A percentile compares a stretch with the other conserved stretches of the same genome.
Conservation (phyloP, 495 filamentous ascomycete genomes). For the Aspergillus steynii region DNA sequence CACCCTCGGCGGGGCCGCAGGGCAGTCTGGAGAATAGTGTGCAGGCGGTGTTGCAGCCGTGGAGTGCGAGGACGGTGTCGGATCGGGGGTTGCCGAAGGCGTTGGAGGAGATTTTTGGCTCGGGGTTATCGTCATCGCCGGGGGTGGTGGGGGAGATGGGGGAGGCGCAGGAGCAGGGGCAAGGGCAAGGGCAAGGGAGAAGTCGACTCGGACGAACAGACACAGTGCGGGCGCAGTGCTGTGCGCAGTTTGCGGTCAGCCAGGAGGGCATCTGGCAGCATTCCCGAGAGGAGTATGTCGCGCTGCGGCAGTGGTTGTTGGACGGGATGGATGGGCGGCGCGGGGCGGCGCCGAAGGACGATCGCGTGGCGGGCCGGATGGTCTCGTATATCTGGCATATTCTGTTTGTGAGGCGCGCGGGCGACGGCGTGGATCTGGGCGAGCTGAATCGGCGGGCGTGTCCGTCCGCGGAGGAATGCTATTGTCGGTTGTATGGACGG, state of each 20-base stretch:
- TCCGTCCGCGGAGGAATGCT: conserved; percentile 42
- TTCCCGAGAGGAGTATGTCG: conserved; percentile 39
- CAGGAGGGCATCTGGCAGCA: conserved; percentile 38
- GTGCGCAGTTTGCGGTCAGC: conserved; percentile 46
- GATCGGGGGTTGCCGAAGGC: conserved; percentile 36
- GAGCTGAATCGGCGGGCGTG: conserved; percentile 39
- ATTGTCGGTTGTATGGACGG: conserved; percentile 46
- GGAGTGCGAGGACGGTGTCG: conserved; percentile 40
- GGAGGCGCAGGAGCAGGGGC: not conserved
- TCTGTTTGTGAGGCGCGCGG: conserved; percentile 39
- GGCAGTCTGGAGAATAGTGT: conserved; percentile 40
- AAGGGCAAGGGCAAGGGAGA: not conserved
- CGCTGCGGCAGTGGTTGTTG: conserved; percentile 45
- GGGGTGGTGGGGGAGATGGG: not conserved
- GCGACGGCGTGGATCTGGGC: conserved; percentile 43
- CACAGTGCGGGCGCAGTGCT: conserved; percentile 43
- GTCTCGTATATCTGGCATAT: conserved; percentile 48
- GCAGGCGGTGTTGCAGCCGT: conserved; percentile 36
- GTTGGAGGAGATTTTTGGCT: conserved; percentile 36
- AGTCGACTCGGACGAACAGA: conserved; percentile 29
- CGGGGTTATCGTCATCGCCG: no score
- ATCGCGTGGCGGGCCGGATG: conserved; percentile 39
- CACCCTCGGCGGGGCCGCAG: conserved; percentile 31
- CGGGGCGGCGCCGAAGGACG: conserved; percentile 36
- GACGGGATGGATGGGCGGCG: conserved; percentile 25